These are phyloP conservation scores for Didymosphaeria variabile DNA, from an alignment of 2,329 filamentous ascomycete species.

Conservation along the genomic window DNA sequence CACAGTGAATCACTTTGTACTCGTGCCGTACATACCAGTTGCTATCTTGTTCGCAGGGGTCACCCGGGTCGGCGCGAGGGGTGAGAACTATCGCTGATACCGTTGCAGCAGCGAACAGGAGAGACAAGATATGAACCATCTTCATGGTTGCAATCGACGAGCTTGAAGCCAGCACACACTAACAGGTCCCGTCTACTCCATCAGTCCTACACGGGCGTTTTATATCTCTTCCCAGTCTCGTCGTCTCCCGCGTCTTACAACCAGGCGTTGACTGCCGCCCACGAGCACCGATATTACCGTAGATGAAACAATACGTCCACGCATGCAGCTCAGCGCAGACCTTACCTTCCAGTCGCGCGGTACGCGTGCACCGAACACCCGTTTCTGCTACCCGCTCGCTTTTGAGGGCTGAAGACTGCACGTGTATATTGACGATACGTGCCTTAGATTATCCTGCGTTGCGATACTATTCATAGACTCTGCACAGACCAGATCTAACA, in stretches of 20 bases:
- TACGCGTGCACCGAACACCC: not conserved
- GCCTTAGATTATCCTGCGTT: not conserved
- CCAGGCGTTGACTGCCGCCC: not conserved
- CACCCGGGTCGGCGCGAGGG: not conserved
- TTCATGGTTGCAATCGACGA: not conserved
- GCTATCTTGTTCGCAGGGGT: not conserved
- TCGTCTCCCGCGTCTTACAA: not conserved
- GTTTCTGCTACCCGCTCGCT: not conserved
- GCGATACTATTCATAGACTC: not conserved
- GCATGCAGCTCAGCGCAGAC: not conserved
- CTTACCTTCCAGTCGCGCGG: not conserved
- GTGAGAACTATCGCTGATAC: not conserved
- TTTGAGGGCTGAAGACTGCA: not conserved
- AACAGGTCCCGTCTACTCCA: not conserved
- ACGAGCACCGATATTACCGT: not conserved
- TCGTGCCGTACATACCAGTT: not conserved
- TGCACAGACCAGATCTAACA: too few species aligned
- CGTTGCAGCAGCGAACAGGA: not conserved
- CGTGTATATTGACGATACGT: not conserved
- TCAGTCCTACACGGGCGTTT: not conserved
- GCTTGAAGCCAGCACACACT: not conserved
- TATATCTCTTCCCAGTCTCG: not conserved
- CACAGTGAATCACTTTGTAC: not conserved
- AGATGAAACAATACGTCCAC: conserved; percentile 1
- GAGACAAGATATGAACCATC: not conserved